Base-by-base conservation (phyloP, 2,329 filamentous ascomycete genomes). In the Dryadomyces sulphureus region DNA sequence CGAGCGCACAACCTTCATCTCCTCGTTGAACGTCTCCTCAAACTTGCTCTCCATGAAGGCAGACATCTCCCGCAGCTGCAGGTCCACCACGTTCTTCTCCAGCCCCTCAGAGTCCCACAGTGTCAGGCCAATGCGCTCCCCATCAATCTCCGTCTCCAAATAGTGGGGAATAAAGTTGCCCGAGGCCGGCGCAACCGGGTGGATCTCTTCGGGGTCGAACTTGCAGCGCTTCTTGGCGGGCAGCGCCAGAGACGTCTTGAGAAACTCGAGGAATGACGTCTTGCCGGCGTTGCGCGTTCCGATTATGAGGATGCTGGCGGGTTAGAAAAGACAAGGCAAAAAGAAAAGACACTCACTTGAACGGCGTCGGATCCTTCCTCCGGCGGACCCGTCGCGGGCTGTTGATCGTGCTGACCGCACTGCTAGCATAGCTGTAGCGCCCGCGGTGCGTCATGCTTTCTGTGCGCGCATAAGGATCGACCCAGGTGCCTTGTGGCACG, bases 361-460 rank as follows among this genome's bases (percentile, higher is more conserved):
- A 94, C 1, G 92, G 88, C 11, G 90, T 95, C 8, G 92, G 92
- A 59, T 98, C 92, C 71, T 94, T 96, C 68, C 92, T 81, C 69
- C 90, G 83, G 56, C 92, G 81, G 54, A 96, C 81, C 60, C 89
- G 80, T 54, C 92, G 80, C 52, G 92, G 90, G 62, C 84, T 94
- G 68, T 94, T 94, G 67, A 94, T 79, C 49, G 86, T 84, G 69
- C 86, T 94, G 54, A 90, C 77, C 45, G 85, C 83, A 64, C 84
- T 93, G 67, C 85, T 94, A 48, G 90, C 88, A 65, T 95, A 96
- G 67, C 89, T 95, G 66, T 94, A 94, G 54, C 92, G 84, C 50
- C 90, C 88, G 55, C 92, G 87, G 64, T 96, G 82, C 55, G 90
- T 89, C 86, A 96, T 95, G 72, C 90, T 95, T 68, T 93, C 86